Conservation (phyloP, 2,329 filamentous ascomycete species). For the Botrytis deweyae region DNA sequence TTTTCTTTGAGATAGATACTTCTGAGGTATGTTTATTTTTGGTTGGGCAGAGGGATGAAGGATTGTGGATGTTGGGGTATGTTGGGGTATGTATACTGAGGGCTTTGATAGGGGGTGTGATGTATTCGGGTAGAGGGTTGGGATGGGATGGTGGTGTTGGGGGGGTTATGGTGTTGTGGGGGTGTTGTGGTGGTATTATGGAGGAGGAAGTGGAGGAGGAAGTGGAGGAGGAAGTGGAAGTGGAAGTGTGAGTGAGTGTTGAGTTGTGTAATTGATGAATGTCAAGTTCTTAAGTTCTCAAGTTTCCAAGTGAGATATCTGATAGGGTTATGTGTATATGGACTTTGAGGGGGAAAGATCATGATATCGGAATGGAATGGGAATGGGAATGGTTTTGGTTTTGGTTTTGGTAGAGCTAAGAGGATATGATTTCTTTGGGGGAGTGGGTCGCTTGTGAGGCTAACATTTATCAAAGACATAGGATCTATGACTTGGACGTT, state of each 20-base stretch:
- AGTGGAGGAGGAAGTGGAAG: background rate
- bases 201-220: background rate
- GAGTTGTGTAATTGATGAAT: background rate
- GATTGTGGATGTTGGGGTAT: background rate
- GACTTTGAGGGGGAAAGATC: background rate
- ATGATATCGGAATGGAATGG: background rate
- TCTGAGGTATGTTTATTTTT: background rate
- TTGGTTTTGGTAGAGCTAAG: background rate
- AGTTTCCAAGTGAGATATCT: background rate
- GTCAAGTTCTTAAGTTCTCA: background rate
- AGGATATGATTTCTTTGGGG: no score
- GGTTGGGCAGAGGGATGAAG: background rate
- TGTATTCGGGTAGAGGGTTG: background rate
- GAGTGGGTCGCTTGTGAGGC: no score
- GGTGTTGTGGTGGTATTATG: no score
- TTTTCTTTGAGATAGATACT: background rate
- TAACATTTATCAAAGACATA: no score
- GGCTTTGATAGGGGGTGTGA: background rate
- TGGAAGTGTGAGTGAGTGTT: background rate
- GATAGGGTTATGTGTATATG: background rate
- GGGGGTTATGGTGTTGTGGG: background rate
- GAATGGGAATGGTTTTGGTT: background rate
- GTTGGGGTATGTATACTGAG: background rate
- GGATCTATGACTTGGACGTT: background rate
- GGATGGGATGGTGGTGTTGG: background rate